Base-by-base conservation (phyloP, 2,329 filamentous ascomycete species). In the Epichloe elymi region DNA sequence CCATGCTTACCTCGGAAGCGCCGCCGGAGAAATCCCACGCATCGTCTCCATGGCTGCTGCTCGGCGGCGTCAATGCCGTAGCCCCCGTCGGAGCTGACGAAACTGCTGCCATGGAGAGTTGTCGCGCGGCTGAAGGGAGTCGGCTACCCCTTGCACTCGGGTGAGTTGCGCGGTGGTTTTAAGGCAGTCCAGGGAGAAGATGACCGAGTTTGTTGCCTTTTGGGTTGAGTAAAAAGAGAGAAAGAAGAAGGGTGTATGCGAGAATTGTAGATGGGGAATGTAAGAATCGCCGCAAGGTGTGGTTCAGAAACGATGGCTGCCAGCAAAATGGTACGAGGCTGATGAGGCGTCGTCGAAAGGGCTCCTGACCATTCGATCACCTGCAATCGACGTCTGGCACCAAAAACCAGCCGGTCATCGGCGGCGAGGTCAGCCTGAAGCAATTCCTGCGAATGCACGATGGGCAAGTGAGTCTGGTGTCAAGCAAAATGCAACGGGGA, bases 21-120 rank as follows among this genome's bases (percentile, higher is more conserved):
- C 54, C 54, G 10, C 63, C 54, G 41, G 60, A 57, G 48, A 67
- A 66, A 19, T 66, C 67, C 75, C 76, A 79, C 20, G 68, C 65
- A 39, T 65, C 67, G 44, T 74, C 68, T 45, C 68, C 75, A 60
- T 78, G 70, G 51, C 70, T 71, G 60, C 72, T 76, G 56, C 67
- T 69, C 15, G 74, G 69, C 52, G 74, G 71, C 54, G 70, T 72
- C 53, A 79, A 64, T 44, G 68, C 66, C 51, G 73, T 69, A 54
- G 72, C 68, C 48, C 72, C 68, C 55, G 71, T 70, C 54, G 72
- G 70, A 57, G 67, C 68, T 57, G 74, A 66, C 57, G 76, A 74
- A 64, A 79, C 71, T 61, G 74, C 70, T 59, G 76, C 71, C 76
- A 79, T 79, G 55, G 53, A 55, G 55, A 54, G 49, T 55, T 49